A percentile compares a stretch with the other conserved stretches of the same genome.
Conservation (phyloP, 306 rosid genomes). For the Crotalaria pallida region DNA sequence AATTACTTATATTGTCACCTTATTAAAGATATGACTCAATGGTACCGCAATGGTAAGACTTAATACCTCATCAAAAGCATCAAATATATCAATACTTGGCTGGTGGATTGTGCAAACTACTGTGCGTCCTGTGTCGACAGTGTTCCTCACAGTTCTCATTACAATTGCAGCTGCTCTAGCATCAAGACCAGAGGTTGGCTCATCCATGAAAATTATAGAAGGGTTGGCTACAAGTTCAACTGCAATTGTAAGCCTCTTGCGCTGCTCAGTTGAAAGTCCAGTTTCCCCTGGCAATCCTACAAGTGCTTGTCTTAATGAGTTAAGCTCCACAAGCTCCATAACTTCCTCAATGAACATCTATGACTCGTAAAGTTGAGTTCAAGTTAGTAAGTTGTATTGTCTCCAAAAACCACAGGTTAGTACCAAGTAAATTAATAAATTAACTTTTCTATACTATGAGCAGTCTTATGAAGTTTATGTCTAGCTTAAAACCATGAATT, state of each 20-base stretch:
- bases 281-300: slow-evolving; percentile 78
- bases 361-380: not conserved
- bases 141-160: slow-evolving; percentile 94
- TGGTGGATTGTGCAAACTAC: slow-evolving; percentile 97
- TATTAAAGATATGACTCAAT: not conserved
- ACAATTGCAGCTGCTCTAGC: slow-evolving; percentile 97
- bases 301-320: slow-evolving; percentile 58
- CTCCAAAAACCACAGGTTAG: not conserved
- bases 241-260: slow-evolving; percentile 80
- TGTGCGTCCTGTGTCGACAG: slow-evolving; percentile 84
- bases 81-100: slow-evolving; percentile 93
- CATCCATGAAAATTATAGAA: slow-evolving; percentile 92
- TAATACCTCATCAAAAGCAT: slow-evolving; percentile 89
- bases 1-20: not conserved
- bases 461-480: not conserved
- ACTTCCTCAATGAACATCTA: slow-evolving; percentile 91
- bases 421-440: not conserved
- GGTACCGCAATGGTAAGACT: not conserved
- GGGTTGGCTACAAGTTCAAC: slow-evolving; percentile 96
- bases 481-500: not conserved
- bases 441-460: not conserved
- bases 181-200: slow-evolving; percentile 96
- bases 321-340: slow-evolving; percentile 89
- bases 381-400: not conserved
- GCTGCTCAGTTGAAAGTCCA: slow-evolving; percentile 82